Percentiles rank a stretch among this genome's conserved stretches.
These are phyloP conservation scores for Angophora floribunda DNA, from an alignment of 345 rosid genomes.

Conservation along the genomic window DNA sequence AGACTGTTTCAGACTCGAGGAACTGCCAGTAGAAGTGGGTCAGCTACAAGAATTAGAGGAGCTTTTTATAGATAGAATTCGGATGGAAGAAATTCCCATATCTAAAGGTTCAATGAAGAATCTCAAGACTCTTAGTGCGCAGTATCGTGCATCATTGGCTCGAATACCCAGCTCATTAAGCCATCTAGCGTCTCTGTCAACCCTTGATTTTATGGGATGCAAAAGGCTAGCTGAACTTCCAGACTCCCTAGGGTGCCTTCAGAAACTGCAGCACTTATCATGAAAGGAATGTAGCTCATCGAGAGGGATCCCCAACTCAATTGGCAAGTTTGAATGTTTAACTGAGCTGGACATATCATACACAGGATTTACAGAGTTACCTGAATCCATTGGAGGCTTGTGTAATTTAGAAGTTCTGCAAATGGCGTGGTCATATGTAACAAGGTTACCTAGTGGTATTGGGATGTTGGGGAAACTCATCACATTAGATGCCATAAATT, in stretches of 20 bases:
- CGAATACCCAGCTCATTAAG: neutral
- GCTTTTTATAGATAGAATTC: neutral
- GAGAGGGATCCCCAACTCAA: neutral
- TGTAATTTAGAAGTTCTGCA: neutral
- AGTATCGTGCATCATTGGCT: neutral
- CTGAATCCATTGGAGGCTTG: neutral
- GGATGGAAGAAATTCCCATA: neutral
- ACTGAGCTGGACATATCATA: neutral
- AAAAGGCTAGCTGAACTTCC: neutral
- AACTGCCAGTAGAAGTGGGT: neutral
- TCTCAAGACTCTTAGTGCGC: neutral
- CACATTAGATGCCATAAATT: neutral
- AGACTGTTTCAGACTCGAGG: neutral
- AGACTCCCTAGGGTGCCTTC: neutral
- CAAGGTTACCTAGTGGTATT: neutral
- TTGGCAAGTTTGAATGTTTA: neutral
- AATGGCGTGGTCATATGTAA: neutral
- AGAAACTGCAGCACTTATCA: neutral
- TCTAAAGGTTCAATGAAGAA: neutral
- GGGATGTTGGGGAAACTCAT: neutral
- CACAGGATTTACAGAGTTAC: neutral
- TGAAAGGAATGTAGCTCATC: neutral
- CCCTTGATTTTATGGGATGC: neutral
- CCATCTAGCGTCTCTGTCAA: neutral
- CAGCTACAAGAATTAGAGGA: neutral